Evolutionary conservation across 148 eudicot species (phyloP), one percentile per base, ranked within the genome.

Genomic region (Rhododendron kiyosumense): DNA sequence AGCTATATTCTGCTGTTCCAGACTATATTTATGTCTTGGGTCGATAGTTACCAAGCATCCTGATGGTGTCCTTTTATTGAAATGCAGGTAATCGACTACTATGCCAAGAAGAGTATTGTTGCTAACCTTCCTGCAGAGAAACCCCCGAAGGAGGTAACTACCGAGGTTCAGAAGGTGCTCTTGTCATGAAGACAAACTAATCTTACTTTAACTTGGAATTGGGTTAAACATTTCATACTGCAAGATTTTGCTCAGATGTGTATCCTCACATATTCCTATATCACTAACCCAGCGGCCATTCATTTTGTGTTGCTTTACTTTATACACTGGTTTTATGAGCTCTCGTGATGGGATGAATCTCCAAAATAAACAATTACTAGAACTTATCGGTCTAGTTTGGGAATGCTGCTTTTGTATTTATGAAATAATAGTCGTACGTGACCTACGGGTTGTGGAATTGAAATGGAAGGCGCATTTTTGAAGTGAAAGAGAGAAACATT

Each of bases 41-140:
- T 57, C 59, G 15, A 57, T 28, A 13, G 3, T 80, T 20, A 2
- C 13, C 41, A 9, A 11, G 30, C 30, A 80, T 80, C 61, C 65
- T 81, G 18, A 32, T 14, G 20, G 26, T 54, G 46, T 22, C 46
- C 48, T 57, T 34, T 51, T 30, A 30, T 49, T 28, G 82, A 5
- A 71, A 13, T 83, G 83, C 92, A 90, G 92, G 92, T 91, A n/a
- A 93, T 96, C 59, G 92, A 92, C 84, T 94, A 94, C 88, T 96
- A 96, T 86, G 38, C 78, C 83, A 90, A 88, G 90, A 96, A 96
- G 92, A 86, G 87, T 38, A 89, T 91, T 9, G 93, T 94, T 78
- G 88, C 95, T 12, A 94, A 93, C 93, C 93, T 96, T 83, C 95
- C 89, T 52, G 98, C 99, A 0, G 99, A 96, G 88, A 91, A 90